Percentiles rank a stretch among this genome's conserved stretches.
Evolutionary conservation across 2,329 filamentous ascomycete species (phyloP).

Genomic region (Coleophoma cylindrospora): DNA sequence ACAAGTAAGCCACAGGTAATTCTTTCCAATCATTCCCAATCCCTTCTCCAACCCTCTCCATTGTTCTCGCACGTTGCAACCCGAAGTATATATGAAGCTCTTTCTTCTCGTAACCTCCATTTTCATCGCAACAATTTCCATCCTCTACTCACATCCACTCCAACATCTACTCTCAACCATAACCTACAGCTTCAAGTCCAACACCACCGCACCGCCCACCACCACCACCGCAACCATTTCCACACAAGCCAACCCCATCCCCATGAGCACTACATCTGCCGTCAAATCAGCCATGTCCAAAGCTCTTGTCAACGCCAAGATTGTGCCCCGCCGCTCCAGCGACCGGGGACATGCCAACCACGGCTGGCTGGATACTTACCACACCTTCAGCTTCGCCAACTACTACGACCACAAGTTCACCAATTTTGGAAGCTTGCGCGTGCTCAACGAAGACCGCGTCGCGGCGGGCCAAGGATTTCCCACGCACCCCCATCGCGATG

Average conservation of each 20-base stretch:
- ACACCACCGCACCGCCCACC: neutral
- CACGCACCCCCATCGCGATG: conserved; percentile 79
- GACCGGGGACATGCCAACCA: conserved; percentile 74
- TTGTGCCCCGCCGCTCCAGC: conserved; percentile 68
- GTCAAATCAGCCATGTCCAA: conserved; percentile 50
- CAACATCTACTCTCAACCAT: conserved; percentile 2
- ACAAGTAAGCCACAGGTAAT: neutral
- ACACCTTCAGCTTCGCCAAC: conserved; percentile 77
- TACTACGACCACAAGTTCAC: conserved; percentile 56
- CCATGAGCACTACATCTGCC: conserved; percentile 24
- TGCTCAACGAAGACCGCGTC: conserved; percentile 87
- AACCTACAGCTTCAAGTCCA: conserved; percentile 1
- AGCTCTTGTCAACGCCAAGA: conserved; percentile 61
- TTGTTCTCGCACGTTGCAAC: neutral
- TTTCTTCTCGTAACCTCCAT: conserved; percentile 6
- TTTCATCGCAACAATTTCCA: conserved; percentile 9
- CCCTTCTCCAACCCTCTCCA: conserved; percentile 2
- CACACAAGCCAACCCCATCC: neutral
- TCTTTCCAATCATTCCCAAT: conserved; percentile 1
- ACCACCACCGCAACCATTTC: neutral
- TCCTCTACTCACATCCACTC: conserved; percentile 6
- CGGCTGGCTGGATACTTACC: conserved; percentile 83
- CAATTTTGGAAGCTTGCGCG: conserved; percentile 71
- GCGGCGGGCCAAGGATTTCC: conserved; percentile 71
- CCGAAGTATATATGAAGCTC: conserved; percentile 9